Evolutionary conservation across 2,329 filamentous ascomycete species (phyloP), one percentile per base, ranked within the genome.

Genomic region (Talaromyces amestolkiae): DNA sequence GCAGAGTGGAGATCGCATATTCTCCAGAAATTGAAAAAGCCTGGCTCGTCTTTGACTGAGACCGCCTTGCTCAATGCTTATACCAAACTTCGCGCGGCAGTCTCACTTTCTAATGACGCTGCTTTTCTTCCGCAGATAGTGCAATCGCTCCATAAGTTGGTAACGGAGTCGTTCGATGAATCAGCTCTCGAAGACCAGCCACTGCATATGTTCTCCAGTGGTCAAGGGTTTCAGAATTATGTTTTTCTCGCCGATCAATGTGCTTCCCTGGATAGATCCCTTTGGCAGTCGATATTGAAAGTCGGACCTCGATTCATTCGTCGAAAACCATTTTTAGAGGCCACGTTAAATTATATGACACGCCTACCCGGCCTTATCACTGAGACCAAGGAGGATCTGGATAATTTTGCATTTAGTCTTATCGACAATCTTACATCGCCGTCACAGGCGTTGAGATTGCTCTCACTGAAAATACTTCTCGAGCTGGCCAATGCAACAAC

Each of bases 211-310:
- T 92, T 95, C 69, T 90, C 91, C 59, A 83, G 89, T 65, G 91
- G 90, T 10, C 88, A 88, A 69, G 91, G 91, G 0, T 92, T 95
- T 72, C 86, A 86, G 65, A 86, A 89, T 4, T 91, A 93, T 70
- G 82, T 92, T 31, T 83, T 86, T 58, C 87, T 91, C 83, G 87
- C 84, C 61, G 84, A 83, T 67, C 82, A 84, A 3, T 80, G 85
- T n/a, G 84, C 82, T 1, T 81, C 84, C 13, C 76, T 89, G 6
- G 87, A 92, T 66, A 72, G 79, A 22, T 81, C 82, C 8, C 78
- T 94, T n/a, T 87, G 87, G 73, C 86, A 87, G 2, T 77, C 89
- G 8, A 80, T 95, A 9, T 86, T 87, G 66, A 85, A 86, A 37
- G 88, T 88, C 11, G 87, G 91, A 3, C 84, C 87, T 1, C 82